phyloP scores from a whole-genome alignment of 495 filamentous ascomycete genomes.

The Stereocaulon alpinum region DNA sequence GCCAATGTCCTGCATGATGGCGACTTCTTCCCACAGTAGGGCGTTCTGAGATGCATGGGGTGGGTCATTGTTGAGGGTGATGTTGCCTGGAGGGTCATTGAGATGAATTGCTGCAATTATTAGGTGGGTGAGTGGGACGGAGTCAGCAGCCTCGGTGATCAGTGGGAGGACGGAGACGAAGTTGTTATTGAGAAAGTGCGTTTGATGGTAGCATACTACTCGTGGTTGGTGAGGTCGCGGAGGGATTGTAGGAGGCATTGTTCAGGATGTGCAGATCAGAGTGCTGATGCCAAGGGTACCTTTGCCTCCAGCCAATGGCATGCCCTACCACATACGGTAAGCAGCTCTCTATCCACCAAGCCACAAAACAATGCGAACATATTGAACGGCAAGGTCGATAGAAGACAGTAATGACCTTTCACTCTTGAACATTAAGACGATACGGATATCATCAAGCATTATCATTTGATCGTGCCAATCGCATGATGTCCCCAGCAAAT shows the following conservation, averaged over 20 bases:
- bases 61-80: conserved; percentile 69
- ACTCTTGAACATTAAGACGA: too few relatives aligned
- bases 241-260: conserved; percentile 8
- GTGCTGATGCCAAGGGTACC: background rate
- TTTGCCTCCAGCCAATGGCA: background rate
- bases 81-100: conserved; percentile 44
- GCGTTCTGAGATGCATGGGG: conserved; percentile 46
- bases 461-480: too few relatives aligned
- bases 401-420: too few relatives aligned
- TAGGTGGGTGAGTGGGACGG: conserved; percentile 50
- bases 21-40: conserved; percentile 60
- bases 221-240: conserved; percentile 30
- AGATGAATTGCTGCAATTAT: conserved; percentile 75
- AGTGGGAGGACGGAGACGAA: conserved; percentile 65
- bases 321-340: too few relatives aligned
- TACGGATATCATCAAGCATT: too few relatives aligned
- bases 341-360: too few relatives aligned
- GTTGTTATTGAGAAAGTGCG: conserved; percentile 46
- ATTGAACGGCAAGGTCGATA: too few relatives aligned
- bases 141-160: conserved; percentile 34
- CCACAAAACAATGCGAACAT: too few relatives aligned
- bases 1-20: conserved; percentile 50
- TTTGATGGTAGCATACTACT: conserved; percentile 65
- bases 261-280: background rate
- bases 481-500: too few relatives aligned